Percentiles rank a stretch among this genome's conserved stretches.
These are phyloP conservation scores for Cercospora berteroae DNA, from an alignment of 2,329 filamentous ascomycete genomes.

Conservation along the genomic window DNA sequence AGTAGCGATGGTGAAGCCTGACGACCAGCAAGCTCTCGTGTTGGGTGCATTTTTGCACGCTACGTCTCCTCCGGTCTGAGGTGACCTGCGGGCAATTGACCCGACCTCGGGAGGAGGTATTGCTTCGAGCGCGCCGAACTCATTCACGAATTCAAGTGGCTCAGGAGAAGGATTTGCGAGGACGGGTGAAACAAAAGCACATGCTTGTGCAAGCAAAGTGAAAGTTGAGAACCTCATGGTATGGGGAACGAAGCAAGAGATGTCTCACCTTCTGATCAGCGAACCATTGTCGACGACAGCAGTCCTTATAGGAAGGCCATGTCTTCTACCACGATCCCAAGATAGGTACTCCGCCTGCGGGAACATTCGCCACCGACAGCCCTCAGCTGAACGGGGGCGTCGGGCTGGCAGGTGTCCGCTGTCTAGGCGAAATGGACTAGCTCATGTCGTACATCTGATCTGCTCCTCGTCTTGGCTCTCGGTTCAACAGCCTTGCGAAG, in stretches of 20 bases:
- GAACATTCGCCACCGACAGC: background rate
- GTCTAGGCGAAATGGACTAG: background rate
- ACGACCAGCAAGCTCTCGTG: slow-evolving; percentile 45
- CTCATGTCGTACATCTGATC: background rate
- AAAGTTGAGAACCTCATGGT: slow-evolving; percentile 13
- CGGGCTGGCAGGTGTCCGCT: background rate
- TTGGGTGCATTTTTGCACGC: slow-evolving; percentile 43
- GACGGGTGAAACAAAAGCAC: slow-evolving; percentile 2
- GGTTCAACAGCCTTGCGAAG: background rate
- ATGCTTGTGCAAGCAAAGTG: slow-evolving; percentile 4
- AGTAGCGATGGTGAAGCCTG: slow-evolving; percentile 46
- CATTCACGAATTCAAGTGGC: slow-evolving; percentile 11
- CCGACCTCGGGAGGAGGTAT: slow-evolving; percentile 2
- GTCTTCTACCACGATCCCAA: background rate
- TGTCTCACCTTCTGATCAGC: background rate
- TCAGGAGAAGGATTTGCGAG: slow-evolving; percentile 10
- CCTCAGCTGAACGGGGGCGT: slow-evolving; percentile 1
- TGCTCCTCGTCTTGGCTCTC: background rate
- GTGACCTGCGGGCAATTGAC: slow-evolving; percentile 8
- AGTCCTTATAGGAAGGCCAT: background rate
- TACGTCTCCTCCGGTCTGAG: slow-evolving; percentile 13
- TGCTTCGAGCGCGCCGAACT: slow-evolving; percentile 9
- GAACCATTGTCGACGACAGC: background rate
- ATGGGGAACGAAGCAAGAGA: background rate
- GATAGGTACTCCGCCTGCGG: background rate